Percentiles rank a stretch among this genome's conserved stretches.
Evolutionary conservation across 495 filamentous ascomycete genomes (phyloP).

Genomic region (Xylaria longipes): DNA sequence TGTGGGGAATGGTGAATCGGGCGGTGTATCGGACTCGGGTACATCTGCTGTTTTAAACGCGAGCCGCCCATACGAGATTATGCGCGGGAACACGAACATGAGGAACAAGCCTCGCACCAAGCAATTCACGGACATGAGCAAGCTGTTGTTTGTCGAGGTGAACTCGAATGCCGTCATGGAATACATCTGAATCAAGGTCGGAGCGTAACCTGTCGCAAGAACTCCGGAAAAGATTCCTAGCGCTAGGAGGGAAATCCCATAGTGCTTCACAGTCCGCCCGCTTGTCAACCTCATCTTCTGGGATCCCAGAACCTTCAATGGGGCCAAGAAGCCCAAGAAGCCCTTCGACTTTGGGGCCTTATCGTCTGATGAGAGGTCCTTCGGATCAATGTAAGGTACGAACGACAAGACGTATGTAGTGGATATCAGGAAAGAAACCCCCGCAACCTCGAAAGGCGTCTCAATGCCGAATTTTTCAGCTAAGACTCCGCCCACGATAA

Average conservation of each 20-base stretch:
- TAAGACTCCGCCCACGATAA: constrained; percentile 50
- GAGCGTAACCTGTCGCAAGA: constrained; percentile 58
- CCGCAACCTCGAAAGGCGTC: constrained; percentile 56
- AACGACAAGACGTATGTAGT: constrained; percentile 41
- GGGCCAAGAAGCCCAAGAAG: constrained; percentile 51
- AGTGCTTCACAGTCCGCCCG: constrained; percentile 49
- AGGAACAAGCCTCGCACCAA: constrained; percentile 59
- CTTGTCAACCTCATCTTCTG: constrained; percentile 47
- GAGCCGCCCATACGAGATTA: constrained; percentile 52
- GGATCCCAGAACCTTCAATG: constrained; percentile 53
- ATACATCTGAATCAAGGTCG: constrained; percentile 56
- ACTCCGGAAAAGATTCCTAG: constrained; percentile 59
- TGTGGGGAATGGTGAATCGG: constrained; percentile 25
- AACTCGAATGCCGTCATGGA: constrained; percentile 59
- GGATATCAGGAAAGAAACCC: constrained; percentile 48
- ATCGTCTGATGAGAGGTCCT: constrained; percentile 28
- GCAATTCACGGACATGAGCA: constrained; percentile 54
- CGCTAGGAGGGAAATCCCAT: constrained; percentile 56
- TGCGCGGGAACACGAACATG: constrained; percentile 57
- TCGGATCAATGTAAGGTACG: constrained; percentile 42
- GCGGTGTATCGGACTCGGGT: background rate
- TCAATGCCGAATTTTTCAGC: constrained; percentile 54
- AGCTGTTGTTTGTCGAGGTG: constrained; percentile 55
- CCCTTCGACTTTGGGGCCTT: constrained; percentile 33
- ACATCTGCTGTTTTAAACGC: constrained; percentile 40